Conservation (phyloP, 2,329 filamentous ascomycete genomes). For the Pyrenochaeta sp. region DNA sequence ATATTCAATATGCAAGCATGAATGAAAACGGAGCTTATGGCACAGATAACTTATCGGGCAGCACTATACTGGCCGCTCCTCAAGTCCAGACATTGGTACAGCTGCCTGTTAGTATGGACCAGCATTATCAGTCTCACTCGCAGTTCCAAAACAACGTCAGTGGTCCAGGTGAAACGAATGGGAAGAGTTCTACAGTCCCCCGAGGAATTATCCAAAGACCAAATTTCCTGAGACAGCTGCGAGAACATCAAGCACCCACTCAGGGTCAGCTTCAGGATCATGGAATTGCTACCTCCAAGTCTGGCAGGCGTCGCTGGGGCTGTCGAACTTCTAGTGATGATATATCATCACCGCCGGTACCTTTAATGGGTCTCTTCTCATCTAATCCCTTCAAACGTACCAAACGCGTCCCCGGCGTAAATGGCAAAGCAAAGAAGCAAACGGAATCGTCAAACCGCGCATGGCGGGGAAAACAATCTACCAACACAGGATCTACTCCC, state of each 20-base stretch:
- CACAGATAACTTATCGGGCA: too few relatives aligned
- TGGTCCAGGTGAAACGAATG: too few relatives aligned
- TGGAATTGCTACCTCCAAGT: constrained; percentile 14
- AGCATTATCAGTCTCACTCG: too few relatives aligned
- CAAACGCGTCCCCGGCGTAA: constrained; percentile 17
- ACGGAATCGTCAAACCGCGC: background rate
- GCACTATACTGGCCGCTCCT: too few relatives aligned
- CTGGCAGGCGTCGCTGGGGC: constrained; percentile 26
- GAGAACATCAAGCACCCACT: constrained; percentile 13
- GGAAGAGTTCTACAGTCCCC: too few relatives aligned
- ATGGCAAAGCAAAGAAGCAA: constrained; percentile 3
- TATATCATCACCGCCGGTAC: constrained; percentile 6
- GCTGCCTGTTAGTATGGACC: too few relatives aligned
- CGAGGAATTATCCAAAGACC: constrained; percentile 8
- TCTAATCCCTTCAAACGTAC: constrained; percentile 29
- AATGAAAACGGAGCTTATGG: too few relatives aligned
- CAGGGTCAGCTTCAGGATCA: constrained; percentile 24
- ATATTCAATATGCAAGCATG: constrained; percentile 1
- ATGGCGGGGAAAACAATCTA: constrained; percentile 11
- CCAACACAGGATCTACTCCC: background rate
- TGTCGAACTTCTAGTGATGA: constrained; percentile 25
- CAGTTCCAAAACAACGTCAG: too few relatives aligned
- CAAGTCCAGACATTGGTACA: too few relatives aligned
- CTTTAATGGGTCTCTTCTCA: constrained; percentile 12
- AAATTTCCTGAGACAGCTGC: constrained; percentile 4